Conservation (phyloP, 2,329 filamentous ascomycete genomes). For the Botrytis medusae region DNA sequence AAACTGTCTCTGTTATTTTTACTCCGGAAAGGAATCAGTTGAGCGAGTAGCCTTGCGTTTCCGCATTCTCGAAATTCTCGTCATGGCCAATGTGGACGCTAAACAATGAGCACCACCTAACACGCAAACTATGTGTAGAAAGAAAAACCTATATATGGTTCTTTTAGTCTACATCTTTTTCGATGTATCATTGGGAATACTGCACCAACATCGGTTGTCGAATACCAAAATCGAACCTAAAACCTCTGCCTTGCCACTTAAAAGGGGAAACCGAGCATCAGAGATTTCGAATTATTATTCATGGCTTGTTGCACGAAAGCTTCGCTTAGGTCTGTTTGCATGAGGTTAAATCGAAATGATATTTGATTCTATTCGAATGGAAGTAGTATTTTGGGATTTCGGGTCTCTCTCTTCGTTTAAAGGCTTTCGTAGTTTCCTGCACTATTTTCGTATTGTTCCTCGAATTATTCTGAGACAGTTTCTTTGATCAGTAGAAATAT, state of each 20-base stretch:
- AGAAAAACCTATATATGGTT: accelerated
- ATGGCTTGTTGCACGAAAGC: accelerated
- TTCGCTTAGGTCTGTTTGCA: background rate
- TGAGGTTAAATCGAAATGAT: background rate
- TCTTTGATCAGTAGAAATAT: background rate
- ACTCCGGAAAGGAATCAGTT: accelerated
- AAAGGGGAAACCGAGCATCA: background rate
- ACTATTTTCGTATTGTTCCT: background rate
- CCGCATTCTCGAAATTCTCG: background rate
- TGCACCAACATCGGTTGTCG: accelerated
- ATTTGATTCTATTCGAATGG: background rate
- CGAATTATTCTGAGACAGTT: too few species aligned
- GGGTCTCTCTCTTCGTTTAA: background rate
- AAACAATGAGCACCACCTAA: too few species aligned
- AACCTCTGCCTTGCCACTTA: accelerated
- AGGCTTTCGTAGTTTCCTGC: background rate
- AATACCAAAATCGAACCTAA: background rate
- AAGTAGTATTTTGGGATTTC: background rate
- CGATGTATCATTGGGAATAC: accelerated
- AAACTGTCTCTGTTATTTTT: background rate
- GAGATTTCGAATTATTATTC: background rate
- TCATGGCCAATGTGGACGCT: background rate
- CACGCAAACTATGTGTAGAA: background rate
- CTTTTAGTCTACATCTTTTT: accelerated
- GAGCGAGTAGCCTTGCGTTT: background rate